phyloP scores from a whole-genome alignment of 164 flowering plant species.

The Santalum album region DNA sequence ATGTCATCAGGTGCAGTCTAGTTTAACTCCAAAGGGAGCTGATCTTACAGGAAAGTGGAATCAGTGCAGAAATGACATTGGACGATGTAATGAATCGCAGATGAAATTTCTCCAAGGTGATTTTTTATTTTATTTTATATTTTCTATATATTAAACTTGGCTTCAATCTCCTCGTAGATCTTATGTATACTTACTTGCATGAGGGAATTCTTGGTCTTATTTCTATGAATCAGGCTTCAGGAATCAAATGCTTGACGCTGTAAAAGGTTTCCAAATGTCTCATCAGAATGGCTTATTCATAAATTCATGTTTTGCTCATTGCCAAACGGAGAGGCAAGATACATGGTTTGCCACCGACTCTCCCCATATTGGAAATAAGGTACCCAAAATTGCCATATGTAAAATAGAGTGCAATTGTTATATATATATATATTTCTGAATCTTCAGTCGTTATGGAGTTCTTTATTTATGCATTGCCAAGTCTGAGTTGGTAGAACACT shows the following conservation, averaged over 20 bases:
- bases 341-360: conserved; percentile 55
- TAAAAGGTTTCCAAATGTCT: conserved; percentile 27
- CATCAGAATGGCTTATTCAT: conserved; percentile 46
- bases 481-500: too few species aligned
- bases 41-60: neutral
- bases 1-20: neutral
- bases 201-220: neutral
- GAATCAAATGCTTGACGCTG: conserved; percentile 32
- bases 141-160: neutral
- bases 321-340: conserved; percentile 56
- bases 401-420: too few species aligned
- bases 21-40: neutral
- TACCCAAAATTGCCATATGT: too few species aligned
- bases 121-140: neutral
- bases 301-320: conserved; percentile 66
- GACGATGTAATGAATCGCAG: neutral
- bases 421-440: too few species aligned
- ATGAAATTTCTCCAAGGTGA: conserved; percentile 1
- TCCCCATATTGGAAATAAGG: conserved; percentile 7
- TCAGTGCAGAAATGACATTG: neutral
- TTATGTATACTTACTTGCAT: neutral
- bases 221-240: neutral
- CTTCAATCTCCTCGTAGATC: neutral
- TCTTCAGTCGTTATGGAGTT: too few species aligned
- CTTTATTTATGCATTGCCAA: too few species aligned